Evolutionary conservation across 768 basidiomycete species (phyloP).

Genomic region (Rhodotorula babjevae): DNA sequence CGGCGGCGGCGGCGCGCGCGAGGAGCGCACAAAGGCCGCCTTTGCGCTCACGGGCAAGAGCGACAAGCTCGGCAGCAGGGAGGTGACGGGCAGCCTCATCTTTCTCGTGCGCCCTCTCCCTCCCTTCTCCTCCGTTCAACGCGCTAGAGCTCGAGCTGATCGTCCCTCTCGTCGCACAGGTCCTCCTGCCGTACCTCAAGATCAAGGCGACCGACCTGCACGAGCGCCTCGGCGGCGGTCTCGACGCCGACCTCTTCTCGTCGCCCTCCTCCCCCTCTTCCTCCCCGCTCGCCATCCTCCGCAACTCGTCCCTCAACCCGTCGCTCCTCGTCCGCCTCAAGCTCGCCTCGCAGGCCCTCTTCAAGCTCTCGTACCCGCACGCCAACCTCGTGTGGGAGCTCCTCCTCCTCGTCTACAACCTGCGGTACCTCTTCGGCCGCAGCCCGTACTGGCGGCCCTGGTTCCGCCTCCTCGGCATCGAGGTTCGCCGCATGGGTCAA

Average conservation of each 20-base stretch:
- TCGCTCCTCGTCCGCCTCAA: slow-evolving; percentile 3
- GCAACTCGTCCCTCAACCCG: neutral
- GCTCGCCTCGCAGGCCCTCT: slow-evolving; percentile 49
- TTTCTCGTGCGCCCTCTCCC: slow-evolving; percentile 61
- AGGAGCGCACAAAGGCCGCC: slow-evolving; percentile 50
- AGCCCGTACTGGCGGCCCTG: slow-evolving; percentile 86
- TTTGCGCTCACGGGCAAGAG: slow-evolving; percentile 49
- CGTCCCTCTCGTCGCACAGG: slow-evolving; percentile 50
- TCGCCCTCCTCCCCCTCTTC: slow-evolving; percentile 12
- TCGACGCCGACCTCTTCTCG: slow-evolving; percentile 49
- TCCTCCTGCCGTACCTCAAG: slow-evolving; percentile 81
- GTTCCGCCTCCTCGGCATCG: slow-evolving; percentile 77
- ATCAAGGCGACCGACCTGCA: slow-evolving; percentile 86
- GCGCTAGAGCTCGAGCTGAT: no score
- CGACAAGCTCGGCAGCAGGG: slow-evolving; percentile 62
- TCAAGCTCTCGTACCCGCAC: slow-evolving; percentile 76
- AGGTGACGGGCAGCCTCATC: slow-evolving; percentile 70
- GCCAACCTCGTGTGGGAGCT: slow-evolving; percentile 69
- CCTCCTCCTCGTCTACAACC: slow-evolving; percentile 76
- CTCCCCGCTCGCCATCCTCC: slow-evolving; percentile 7
- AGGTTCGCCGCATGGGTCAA: slow-evolving; percentile 69
- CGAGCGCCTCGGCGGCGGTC: slow-evolving; percentile 79
- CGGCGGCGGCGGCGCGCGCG: neutral
- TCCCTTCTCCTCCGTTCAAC: neutral
- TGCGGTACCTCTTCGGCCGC: slow-evolving; percentile 83